Conservation (phyloP, 73 alveolate genomes). For the Breviolum minutum region DNA sequence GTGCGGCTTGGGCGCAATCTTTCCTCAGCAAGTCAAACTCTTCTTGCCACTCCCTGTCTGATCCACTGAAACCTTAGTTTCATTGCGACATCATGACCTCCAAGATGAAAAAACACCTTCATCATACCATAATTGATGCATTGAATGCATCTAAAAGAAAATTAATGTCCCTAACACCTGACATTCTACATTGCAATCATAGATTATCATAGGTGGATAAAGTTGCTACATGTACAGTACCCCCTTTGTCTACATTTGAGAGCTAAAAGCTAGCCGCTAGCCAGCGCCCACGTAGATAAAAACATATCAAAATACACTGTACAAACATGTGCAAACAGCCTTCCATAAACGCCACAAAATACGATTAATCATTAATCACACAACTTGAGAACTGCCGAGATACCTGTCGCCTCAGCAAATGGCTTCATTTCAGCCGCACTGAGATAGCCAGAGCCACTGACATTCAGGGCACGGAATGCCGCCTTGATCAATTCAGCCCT, state of each 20-base stretch:
- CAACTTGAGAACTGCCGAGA: not conserved
- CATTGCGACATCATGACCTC: too few species aligned
- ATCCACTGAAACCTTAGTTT: conserved; percentile 12
- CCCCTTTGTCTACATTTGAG: too few species aligned
- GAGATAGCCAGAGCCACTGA: not conserved
- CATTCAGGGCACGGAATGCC: not conserved
- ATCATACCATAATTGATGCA: too few species aligned
- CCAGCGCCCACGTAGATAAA: too few species aligned
- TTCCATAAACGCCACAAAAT: not conserved
- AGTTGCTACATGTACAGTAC: too few species aligned
- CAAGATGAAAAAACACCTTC: too few species aligned
- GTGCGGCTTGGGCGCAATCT: conserved; percentile 4
- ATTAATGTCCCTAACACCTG: not conserved
- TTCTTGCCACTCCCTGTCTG: conserved; percentile 43
- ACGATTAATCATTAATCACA: too few species aligned
- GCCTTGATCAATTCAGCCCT: not conserved
- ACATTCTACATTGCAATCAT: too few species aligned
- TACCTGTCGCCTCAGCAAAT: conserved; percentile 43
- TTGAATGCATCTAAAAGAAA: too few species aligned
- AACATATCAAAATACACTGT: too few species aligned
- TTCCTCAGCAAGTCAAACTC: conserved; percentile 30
- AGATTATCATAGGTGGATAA: too few species aligned
- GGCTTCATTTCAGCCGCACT: conserved; percentile 47
- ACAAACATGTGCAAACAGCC: not conserved
- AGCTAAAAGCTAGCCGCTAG: too few species aligned